Percentiles rank a stretch among this genome's conserved stretches.
Conservation (phyloP, 345 rosid genomes). For the Eucalyptus caleyi region DNA sequence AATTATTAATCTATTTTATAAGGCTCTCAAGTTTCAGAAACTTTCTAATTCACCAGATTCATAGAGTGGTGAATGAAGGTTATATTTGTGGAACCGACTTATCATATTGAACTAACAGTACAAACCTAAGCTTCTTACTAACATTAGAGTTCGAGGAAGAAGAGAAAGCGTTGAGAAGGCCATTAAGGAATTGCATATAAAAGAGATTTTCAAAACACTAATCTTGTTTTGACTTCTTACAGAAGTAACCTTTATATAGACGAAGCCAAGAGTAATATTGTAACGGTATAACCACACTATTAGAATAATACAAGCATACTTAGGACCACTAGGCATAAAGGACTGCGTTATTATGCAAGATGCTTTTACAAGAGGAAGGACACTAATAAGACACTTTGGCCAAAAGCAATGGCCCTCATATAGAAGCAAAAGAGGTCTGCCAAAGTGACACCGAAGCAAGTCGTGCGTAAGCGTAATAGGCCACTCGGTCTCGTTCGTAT, state of each 20-base stretch:
- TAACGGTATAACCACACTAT: not conserved
- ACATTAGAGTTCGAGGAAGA: not conserved
- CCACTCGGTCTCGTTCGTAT: not conserved
- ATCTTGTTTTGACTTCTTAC: not conserved
- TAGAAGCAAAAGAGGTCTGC: not conserved
- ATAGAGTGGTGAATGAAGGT: not conserved
- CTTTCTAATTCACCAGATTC: not conserved
- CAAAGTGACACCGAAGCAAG: not conserved
- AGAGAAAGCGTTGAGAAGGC: too few relatives aligned
- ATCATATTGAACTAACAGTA: not conserved
- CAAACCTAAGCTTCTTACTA: not conserved
- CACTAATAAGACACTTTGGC: too few relatives aligned
- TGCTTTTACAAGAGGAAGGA: too few relatives aligned
- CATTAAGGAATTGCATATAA: too few relatives aligned
- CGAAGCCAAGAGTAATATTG: not conserved
- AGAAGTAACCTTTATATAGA: not conserved
- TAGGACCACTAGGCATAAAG: not conserved
- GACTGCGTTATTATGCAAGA: not conserved
- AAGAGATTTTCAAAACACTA: not conserved
- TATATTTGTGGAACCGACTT: not conserved
- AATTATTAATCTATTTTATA: too few relatives aligned
- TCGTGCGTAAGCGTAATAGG: not conserved
- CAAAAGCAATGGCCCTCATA: too few relatives aligned
- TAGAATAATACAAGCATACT: not conserved
- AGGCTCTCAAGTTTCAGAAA: not conserved